Conservation (phyloP, 176 grass and related monocot genomes). For the Carex pumila region DNA sequence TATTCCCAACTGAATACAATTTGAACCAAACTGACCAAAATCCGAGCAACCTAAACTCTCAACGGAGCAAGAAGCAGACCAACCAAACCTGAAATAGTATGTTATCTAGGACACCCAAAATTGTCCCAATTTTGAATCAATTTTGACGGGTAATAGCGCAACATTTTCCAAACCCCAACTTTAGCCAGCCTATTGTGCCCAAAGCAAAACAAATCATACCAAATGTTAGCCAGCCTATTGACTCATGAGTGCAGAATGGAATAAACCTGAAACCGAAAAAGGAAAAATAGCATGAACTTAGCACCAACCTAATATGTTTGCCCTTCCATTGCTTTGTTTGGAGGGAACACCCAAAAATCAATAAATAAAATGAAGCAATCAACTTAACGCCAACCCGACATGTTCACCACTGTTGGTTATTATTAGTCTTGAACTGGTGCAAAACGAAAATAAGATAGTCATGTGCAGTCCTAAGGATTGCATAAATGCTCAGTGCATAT, state of each 20-base stretch:
- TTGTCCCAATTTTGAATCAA: not conserved
- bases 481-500: not conserved
- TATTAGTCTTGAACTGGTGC: not conserved
- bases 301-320: not conserved
- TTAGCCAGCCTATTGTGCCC: not conserved
- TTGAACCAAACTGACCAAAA: not conserved
- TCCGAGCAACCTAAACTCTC: not conserved
- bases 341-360: not conserved
- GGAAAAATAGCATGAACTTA: no score
- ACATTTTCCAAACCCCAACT: not conserved
- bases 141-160: not conserved
- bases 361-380: not conserved
- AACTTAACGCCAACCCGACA: no score
- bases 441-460: not conserved
- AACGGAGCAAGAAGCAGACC: not conserved
- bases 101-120: not conserved
- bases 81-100: not conserved
- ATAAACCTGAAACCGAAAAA: not conserved
- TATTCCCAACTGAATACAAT: not conserved
- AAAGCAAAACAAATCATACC: not conserved
- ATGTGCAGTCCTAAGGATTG: not conserved
- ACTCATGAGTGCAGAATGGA: not conserved
- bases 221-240: not conserved
- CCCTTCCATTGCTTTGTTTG: not conserved
- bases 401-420: not conserved